Evolutionary conservation across 352 stramenopile genomes (phyloP).

Genomic region (Phytophthora colocasiae): DNA sequence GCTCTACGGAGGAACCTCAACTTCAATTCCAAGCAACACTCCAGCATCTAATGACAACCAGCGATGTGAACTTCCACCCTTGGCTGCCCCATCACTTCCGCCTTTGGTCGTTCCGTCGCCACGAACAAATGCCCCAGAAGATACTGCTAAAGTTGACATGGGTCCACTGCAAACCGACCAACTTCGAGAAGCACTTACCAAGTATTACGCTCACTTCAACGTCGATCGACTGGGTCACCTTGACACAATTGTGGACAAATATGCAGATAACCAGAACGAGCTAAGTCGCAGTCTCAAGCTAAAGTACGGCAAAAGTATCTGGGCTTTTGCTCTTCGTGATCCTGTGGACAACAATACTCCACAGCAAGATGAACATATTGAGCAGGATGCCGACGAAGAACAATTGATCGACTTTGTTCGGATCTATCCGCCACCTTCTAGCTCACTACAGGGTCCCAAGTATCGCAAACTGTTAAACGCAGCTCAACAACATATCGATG

Average conservation of each 20-base stretch:
- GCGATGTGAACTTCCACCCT: constrained; percentile 21
- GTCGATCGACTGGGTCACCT: constrained; percentile 61
- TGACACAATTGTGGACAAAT: constrained; percentile 82
- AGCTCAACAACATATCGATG: constrained; percentile 81
- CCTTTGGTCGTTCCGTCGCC: constrained; percentile 19
- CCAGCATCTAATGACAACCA: constrained; percentile 36
- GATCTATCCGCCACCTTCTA: constrained; percentile 60
- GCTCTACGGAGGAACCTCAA: constrained; percentile 56
- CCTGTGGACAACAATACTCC: not conserved
- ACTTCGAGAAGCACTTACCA: constrained; percentile 48
- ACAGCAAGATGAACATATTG: constrained; percentile 13
- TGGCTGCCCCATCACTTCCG: constrained; percentile 17
- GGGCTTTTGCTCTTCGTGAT: constrained; percentile 45
- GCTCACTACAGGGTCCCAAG: constrained; percentile 52
- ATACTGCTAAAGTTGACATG: constrained; percentile 20
- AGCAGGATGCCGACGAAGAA: constrained; percentile 43
- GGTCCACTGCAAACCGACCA: constrained; percentile 40
- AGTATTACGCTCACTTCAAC: constrained; percentile 73
- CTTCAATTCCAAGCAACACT: constrained; percentile 15
- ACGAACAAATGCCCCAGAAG: constrained; percentile 13
- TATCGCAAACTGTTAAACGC: constrained; percentile 84
- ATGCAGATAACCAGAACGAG: constrained; percentile 63
- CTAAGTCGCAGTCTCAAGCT: constrained; percentile 67
- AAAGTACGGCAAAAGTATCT: constrained; percentile 72
- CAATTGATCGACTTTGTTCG: constrained; percentile 69